phyloP scores from a whole-genome alignment of 164 flowering plant genomes.

The Liriodendron chinense region DNA sequence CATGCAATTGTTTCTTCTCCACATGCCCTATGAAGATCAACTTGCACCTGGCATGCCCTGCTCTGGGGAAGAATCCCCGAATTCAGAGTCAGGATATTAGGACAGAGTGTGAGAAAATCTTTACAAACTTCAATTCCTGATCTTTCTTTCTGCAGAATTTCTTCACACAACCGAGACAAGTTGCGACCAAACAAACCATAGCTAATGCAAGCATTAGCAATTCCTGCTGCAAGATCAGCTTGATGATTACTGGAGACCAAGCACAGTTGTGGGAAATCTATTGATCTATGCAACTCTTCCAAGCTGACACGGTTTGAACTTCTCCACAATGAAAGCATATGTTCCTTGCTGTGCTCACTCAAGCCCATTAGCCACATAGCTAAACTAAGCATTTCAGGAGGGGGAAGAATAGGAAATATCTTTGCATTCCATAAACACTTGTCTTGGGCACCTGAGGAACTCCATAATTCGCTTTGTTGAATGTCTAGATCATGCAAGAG shows the following conservation, averaged over 20 bases:
- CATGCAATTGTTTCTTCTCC: constrained; percentile 47
- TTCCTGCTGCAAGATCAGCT: constrained; percentile 88
- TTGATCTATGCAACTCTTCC: constrained; percentile 91
- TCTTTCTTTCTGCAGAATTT: constrained; percentile 67
- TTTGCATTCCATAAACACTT: constrained; percentile 95
- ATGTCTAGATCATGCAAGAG: constrained; percentile 61
- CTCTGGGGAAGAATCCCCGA: constrained; percentile 77
- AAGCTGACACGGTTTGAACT: constrained; percentile 66
- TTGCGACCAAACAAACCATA: constrained; percentile 92
- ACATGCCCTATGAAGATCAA: constrained; percentile 86
- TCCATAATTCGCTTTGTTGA: constrained; percentile 74
- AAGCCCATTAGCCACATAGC: constrained; percentile 90
- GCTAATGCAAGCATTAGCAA: constrained; percentile 80
- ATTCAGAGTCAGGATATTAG: constrained; percentile 52
- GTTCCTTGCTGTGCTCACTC: constrained; percentile 21
- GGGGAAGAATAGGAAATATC: constrained; percentile 65
- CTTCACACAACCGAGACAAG: constrained; percentile 79
- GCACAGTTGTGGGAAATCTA: constrained; percentile 78
- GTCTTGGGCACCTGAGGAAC: constrained; percentile 35
- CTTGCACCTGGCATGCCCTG: constrained; percentile 86
- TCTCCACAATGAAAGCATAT: constrained; percentile 58
- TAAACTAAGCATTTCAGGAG: constrained; percentile 64
- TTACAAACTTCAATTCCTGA: constrained; percentile 66
- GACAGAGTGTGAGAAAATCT: constrained; percentile 60
- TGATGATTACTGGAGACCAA: constrained; percentile 72